Base-by-base conservation (phyloP, 768 basidiomycete species). In the Suillus bovinus region DNA sequence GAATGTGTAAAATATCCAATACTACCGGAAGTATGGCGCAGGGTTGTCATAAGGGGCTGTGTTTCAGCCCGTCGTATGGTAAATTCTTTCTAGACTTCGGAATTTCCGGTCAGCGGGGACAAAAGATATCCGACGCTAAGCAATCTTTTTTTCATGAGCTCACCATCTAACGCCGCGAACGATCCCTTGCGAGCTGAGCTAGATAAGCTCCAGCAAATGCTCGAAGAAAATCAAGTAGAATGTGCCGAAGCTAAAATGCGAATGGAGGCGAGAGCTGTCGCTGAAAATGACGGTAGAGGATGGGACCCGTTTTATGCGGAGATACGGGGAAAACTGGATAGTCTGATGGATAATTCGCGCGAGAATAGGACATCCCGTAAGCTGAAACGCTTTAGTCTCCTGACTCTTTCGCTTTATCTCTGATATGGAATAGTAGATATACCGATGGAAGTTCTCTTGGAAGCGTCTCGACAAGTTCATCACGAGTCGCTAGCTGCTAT, bases 401-500 rank as follows among this genome's bases (percentile, higher is more conserved):
- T 55, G 34, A 8, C 16, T 34, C 33, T 34, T 31, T 20, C 16
- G 22, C 22, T 36, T 56, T 20, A 56, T 56, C 24, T 27, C 24
- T 27, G 24, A 56, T 56, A 39, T 39, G 3, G 17, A 20, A 3
- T 34, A 62, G 5, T 34, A 62, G 61, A 46, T 17, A 34, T 17
- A 34, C n/a, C 46, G 31, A 62, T 38, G 27, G 60, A 42, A 52
- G 33, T 64, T 29, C 53, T 62, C n/a, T 38, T 57, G 20, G 63
- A 64, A 31, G 50, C 50, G 7, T 55, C 61, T 42, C 33, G 20
- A 17, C 38, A 56, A 55, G 36, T 34, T n/a, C 63, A 64, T 44
- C 41, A 31, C 33, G 61, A 64, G 36, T 63, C 44, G 22, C 36
- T 54, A 44, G 55, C 62, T 27, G 61, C 29, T 57, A 64, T 64